These are phyloP conservation scores for Venturia carpophila DNA, from an alignment of 2,329 filamentous ascomycete species.

Conservation along the genomic window DNA sequence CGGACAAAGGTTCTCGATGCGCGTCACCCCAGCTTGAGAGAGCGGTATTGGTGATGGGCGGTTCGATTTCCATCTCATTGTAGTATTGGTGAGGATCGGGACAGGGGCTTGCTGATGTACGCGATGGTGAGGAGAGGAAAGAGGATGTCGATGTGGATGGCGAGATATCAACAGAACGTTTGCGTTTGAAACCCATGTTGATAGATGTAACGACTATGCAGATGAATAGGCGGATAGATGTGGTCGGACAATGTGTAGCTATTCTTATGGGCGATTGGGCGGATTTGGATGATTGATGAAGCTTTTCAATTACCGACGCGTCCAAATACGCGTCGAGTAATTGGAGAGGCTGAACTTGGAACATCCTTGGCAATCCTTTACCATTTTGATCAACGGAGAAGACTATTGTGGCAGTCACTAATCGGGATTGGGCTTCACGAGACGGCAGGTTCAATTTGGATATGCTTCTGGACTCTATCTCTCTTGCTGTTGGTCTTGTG, in stretches of 20 bases:
- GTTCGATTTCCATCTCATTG: constrained; percentile 27
- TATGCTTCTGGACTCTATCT: too few species aligned
- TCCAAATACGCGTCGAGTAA: constrained; percentile 1
- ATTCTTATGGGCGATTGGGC: neutral
- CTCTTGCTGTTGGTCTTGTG: too few species aligned
- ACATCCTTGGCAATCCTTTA: neutral
- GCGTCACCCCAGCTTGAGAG: constrained; percentile 29
- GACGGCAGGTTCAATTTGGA: too few species aligned
- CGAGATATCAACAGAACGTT: constrained; percentile 41
- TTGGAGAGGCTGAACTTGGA: constrained; percentile 1
- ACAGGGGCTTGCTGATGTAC: constrained; percentile 19
- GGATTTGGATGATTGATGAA: neutral
- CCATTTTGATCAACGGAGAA: neutral
- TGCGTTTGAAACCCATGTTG: constrained; percentile 51
- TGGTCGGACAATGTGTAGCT: neutral
- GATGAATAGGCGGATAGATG: neutral
- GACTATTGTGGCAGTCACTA: too few species aligned
- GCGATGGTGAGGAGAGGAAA: constrained; percentile 29
- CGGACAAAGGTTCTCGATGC: constrained; percentile 21
- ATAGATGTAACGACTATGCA: neutral
- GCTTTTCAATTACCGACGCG: neutral
- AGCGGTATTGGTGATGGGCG: neutral
- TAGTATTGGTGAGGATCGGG: constrained; percentile 17
- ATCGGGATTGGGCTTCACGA: too few species aligned
- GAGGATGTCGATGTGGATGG: constrained; percentile 38